Evolutionary conservation across 1,284 basidiomycete species (phyloP).

Genomic region (Moesziomyces antarcticus): DNA sequence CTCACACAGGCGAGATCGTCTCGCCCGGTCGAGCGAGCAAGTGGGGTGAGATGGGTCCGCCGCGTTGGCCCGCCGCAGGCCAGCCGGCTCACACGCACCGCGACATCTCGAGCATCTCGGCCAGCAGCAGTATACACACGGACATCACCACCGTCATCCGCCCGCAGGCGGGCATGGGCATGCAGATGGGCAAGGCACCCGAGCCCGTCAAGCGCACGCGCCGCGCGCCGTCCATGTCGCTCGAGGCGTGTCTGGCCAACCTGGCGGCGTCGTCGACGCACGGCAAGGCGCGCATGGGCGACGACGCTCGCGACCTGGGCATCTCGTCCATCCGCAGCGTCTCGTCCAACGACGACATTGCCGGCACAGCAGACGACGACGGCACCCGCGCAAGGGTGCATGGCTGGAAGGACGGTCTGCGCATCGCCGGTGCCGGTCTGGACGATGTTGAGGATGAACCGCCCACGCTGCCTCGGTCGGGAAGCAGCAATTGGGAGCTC

Average conservation of each 20-base stretch:
- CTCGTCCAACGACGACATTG: constrained; percentile 35
- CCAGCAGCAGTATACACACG: constrained; percentile 41
- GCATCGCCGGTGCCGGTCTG: constrained; percentile 34
- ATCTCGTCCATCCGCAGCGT: constrained; percentile 43
- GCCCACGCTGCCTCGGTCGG: constrained; percentile 24
- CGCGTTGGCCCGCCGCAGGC: constrained; percentile 35
- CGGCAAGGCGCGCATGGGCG: constrained; percentile 31
- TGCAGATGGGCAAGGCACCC: constrained; percentile 1
- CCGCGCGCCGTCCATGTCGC: constrained; percentile 43
- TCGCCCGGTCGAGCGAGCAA: constrained; percentile 48
- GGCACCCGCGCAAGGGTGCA: constrained; percentile 26
- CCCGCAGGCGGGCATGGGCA: neutral
- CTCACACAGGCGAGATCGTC: constrained; percentile 3
- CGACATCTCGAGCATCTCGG: constrained; percentile 40
- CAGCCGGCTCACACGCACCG: constrained; percentile 18
- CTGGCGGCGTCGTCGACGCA: constrained; percentile 34
- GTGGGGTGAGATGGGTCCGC: constrained; percentile 53
- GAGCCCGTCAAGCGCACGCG: constrained; percentile 26
- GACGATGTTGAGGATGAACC: constrained; percentile 9
- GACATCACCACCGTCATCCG: constrained; percentile 49
- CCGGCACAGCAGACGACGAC: constrained; percentile 3
- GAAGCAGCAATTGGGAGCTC: constrained; percentile 49
- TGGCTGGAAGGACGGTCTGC: constrained; percentile 50
- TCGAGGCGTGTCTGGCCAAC: constrained; percentile 44
- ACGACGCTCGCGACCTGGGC: constrained; percentile 33